A percentile compares a stretch with the other conserved stretches of the same genome.
phyloP scores from a whole-genome alignment of 805 yeast genomes.

The Scheffersomyces coipomensis region DNA sequence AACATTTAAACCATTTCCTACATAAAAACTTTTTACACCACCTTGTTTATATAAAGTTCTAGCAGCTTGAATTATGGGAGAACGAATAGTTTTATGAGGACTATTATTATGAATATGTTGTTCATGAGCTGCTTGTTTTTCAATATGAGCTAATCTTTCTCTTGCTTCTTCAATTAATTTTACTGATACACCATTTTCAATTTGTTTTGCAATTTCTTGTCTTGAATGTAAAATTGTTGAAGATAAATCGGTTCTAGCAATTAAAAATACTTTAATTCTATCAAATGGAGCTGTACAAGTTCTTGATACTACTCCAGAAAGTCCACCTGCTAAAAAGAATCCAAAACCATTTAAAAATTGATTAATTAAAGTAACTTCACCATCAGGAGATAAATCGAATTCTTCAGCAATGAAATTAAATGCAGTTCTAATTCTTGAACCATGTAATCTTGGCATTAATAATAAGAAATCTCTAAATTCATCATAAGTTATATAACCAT shows the following conservation, averaged over 20 bases:
- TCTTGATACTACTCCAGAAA: conserved; percentile 93
- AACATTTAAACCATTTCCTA: conserved; percentile 93
- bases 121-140: conserved; percentile 22
- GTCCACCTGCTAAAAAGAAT: conserved; percentile 90
- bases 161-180: conserved; percentile 35
- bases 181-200: conserved; percentile 33
- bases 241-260: conserved; percentile 82
- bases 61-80: conserved; percentile 81
- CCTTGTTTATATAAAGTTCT: conserved; percentile 82
- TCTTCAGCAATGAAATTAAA: conserved; percentile 79
- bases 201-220: conserved; percentile 36
- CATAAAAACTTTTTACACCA: conserved; percentile 84
- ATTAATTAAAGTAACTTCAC: conserved; percentile 82
- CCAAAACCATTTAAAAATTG: conserved; percentile 84
- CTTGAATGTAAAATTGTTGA: conserved; percentile 66
- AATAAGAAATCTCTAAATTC: conserved; percentile 83
- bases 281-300: conserved; percentile 98
- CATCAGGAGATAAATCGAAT: conserved; percentile 79
- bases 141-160: conserved; percentile 21
- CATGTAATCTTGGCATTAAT: conserved; percentile 77
- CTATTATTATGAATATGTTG: conserved; percentile 35
- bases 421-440: conserved; percentile 78
- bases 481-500: conserved; percentile 74
- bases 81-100: conserved; percentile 49
- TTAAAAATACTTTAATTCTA: conserved; percentile 87